phyloP scores from a whole-genome alignment of 257 asterid genomes.

The Paraleonurus japonicus region DNA sequence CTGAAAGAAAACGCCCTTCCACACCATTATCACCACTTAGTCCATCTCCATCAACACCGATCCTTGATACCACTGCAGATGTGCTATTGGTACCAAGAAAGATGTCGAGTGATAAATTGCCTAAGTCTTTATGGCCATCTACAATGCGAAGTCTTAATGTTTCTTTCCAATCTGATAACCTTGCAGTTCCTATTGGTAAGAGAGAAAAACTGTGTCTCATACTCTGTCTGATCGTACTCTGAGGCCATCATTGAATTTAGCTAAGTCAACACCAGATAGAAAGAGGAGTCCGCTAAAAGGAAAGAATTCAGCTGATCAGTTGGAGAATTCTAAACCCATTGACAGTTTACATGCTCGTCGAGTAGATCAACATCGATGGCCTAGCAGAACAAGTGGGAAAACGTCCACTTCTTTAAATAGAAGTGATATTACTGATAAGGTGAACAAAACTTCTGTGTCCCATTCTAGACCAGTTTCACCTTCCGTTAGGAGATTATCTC shows the following conservation, averaged over 20 bases:
- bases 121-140: constrained; percentile 82
- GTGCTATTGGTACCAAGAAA: constrained; percentile 43
- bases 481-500: constrained; percentile 60
- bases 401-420: constrained; percentile 32
- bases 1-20: constrained; percentile 64
- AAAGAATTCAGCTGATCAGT: constrained; percentile 53
- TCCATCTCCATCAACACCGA: constrained; percentile 63
- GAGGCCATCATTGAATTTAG: constrained; percentile 56
- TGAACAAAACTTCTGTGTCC: constrained; percentile 32
- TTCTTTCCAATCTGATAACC: constrained; percentile 60
- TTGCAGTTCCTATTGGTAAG: constrained; percentile 50
- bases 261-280: constrained; percentile 71
- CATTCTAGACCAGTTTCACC: constrained; percentile 35
- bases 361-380: constrained; percentile 73
- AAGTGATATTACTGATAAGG: constrained; percentile 52
- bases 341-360: constrained; percentile 46
- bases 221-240: constrained; percentile 47
- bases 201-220: constrained; percentile 51
- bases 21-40: constrained; percentile 54
- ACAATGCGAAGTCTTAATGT: constrained; percentile 64
- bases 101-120: constrained; percentile 44
- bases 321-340: constrained; percentile 75
- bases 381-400: constrained; percentile 52
- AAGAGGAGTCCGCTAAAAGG: constrained; percentile 71
- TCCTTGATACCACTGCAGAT: constrained; percentile 50